Evolutionary conservation across 192 early-diverging fungal genomes (phyloP).

Genomic region (Phycomyces blakesleeanus): DNA sequence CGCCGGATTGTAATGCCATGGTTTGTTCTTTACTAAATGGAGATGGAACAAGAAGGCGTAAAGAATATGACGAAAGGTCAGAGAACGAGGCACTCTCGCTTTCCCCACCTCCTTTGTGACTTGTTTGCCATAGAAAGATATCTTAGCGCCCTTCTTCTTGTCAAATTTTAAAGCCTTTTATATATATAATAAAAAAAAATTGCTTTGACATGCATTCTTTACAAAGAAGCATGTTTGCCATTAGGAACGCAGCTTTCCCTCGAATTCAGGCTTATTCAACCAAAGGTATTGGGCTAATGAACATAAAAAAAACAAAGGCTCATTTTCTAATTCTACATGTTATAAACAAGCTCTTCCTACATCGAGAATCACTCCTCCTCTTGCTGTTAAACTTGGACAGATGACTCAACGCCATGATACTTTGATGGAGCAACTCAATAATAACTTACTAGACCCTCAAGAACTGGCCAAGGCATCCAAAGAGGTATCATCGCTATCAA

Average conservation of each 20-base stretch:
- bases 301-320: background rate
- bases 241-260: too few species aligned
- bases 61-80: background rate
- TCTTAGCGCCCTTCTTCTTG: too few species aligned
- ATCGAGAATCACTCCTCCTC: slow-evolving; percentile 25
- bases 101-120: background rate
- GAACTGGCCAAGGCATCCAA: slow-evolving; percentile 24
- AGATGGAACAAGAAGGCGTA: background rate
- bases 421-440: slow-evolving; percentile 20
- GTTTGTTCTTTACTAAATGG: background rate
- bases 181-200: too few species aligned
- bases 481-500: slow-evolving; percentile 14
- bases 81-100: background rate
- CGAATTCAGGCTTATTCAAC: background rate
- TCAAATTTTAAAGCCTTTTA: too few species aligned
- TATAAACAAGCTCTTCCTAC: slow-evolving; percentile 14
- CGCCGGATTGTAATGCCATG: slow-evolving; percentile 13
- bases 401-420: slow-evolving; percentile 24
- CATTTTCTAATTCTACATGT: background rate
- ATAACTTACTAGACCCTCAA: slow-evolving; percentile 9
- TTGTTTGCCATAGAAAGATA: background rate
- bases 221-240: too few species aligned
- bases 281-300: background rate
- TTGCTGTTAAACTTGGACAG: slow-evolving; percentile 19
- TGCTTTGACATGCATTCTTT: too few species aligned